Evolutionary conservation across 176 grass and related monocot species (phyloP).

Genomic region (Puccinellia tenuiflora): DNA sequence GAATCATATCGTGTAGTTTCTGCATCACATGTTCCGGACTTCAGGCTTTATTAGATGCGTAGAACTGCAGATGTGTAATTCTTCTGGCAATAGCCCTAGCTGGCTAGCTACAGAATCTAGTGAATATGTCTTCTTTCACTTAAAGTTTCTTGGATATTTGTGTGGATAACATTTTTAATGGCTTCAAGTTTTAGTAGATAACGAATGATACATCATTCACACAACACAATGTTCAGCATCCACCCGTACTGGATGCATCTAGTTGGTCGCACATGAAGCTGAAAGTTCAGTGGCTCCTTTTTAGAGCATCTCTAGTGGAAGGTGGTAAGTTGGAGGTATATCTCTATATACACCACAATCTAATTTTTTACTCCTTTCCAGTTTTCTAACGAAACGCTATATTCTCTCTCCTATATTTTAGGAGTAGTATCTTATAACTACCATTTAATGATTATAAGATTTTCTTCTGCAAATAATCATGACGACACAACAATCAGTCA

Average conservation of each 20-base stretch:
- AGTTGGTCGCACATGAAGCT: neutral
- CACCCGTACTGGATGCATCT: neutral
- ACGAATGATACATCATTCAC: neutral
- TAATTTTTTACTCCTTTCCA: too few species aligned
- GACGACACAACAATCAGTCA: too few species aligned
- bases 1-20: neutral
- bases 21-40: neutral
- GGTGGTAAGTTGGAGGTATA: too few species aligned
- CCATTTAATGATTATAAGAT: too few species aligned
- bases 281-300: too few species aligned
- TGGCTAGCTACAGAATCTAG: too few species aligned
- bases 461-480: too few species aligned
- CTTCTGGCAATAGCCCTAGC: neutral
- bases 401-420: too few species aligned
- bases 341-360: too few species aligned
- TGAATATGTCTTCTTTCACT: neutral
- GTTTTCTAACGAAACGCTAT: too few species aligned
- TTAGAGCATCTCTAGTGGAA: too few species aligned
- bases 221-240: neutral
- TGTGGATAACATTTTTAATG: neutral
- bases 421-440: too few species aligned
- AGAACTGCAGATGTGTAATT: neutral
- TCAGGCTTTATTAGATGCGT: constrained; percentile 8
- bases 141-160: neutral
- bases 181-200: neutral